These are phyloP conservation scores for Paspalum vaginatum DNA, from an alignment of 176 grass and related monocot genomes.

Conservation along the genomic window DNA sequence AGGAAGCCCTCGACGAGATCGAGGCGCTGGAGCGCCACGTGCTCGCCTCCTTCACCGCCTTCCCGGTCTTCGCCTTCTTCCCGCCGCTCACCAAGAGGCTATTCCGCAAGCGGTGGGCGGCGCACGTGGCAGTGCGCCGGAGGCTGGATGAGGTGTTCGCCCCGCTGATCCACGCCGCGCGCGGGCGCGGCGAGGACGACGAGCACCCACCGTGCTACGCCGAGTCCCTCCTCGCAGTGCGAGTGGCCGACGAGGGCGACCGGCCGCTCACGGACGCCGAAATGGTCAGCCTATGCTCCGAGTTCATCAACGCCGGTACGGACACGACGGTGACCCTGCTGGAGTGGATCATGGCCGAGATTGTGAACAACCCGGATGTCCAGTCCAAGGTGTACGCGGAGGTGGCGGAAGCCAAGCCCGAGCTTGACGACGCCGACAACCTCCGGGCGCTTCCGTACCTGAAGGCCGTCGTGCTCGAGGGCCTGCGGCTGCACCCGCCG, in stretches of 20 bases:
- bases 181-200: neutral
- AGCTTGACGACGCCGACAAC: conserved; percentile 14
- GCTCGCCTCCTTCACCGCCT: conserved; percentile 18
- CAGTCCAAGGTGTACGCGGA: conserved; percentile 56
- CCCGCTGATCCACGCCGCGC: conserved; percentile 41
- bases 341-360: conserved; percentile 76
- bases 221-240: conserved; percentile 45
- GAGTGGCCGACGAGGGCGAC: conserved; percentile 39
- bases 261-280: conserved; percentile 46
- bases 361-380: conserved; percentile 36
- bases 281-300: conserved; percentile 56
- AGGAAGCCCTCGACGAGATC: conserved; percentile 42
- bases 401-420: neutral
- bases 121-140: conserved; percentile 2
- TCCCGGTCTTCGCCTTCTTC: conserved; percentile 58
- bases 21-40: conserved; percentile 19
- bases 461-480: conserved; percentile 61
- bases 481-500: conserved; percentile 56
- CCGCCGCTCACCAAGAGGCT: conserved; percentile 54
- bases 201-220: conserved; percentile 37
- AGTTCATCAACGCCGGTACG: conserved; percentile 62
- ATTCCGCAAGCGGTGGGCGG: conserved; percentile 45
- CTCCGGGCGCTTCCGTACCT: conserved; percentile 49
- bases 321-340: conserved; percentile 56
- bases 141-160: conserved; percentile 41